These are phyloP conservation scores for Amaranthus palmeri DNA, from an alignment of 148 eudicot genomes.

Conservation along the genomic window DNA sequence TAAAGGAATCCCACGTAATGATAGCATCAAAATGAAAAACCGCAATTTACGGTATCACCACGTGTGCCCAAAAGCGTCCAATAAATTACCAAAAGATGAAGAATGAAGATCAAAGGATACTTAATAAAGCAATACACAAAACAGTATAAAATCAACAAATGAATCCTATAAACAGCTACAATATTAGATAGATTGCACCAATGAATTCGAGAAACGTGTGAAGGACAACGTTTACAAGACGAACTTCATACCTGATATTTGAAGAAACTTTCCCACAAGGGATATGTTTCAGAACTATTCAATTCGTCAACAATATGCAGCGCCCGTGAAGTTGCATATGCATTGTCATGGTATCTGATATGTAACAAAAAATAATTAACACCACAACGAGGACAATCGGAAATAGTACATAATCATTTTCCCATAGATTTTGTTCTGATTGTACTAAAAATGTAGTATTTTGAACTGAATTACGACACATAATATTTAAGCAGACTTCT, in stretches of 20 bases:
- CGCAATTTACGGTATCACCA: background rate
- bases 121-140: background rate
- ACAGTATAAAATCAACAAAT: background rate
- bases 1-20: no score
- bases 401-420: background rate
- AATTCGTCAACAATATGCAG: slow-evolving; percentile 58
- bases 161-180: background rate
- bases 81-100: background rate
- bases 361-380: slow-evolving; percentile 5
- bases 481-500: no score
- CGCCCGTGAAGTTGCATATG: slow-evolving; percentile 76
- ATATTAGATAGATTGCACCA: background rate
- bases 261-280: slow-evolving; percentile 67
- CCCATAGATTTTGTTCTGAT: background rate
- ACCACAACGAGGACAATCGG: background rate
- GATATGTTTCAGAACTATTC: slow-evolving; percentile 66
- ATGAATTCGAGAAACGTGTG: background rate
- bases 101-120: background rate
- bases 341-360: slow-evolving; percentile 81
- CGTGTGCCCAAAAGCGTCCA: background rate
- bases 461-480: no score
- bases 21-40: background rate
- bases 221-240: background rate
- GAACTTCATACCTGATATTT: slow-evolving; percentile 44
- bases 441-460: no score